Percentiles rank a stretch among this genome's conserved stretches.
Conservation (phyloP, 1,284 basidiomycete genomes). For the Phaffia rhodozyma region DNA sequence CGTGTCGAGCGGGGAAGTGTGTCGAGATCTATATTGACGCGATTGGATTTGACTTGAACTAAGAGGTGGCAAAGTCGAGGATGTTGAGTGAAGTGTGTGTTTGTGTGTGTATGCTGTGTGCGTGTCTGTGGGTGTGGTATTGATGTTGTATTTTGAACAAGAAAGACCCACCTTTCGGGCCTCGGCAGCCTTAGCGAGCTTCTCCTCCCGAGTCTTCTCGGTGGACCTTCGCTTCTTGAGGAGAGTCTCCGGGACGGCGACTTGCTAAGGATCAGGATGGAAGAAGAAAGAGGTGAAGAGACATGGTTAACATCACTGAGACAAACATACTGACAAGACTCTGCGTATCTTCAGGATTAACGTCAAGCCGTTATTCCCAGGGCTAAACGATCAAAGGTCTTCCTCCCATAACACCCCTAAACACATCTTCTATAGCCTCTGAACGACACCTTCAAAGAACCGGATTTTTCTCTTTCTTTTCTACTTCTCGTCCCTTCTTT, state of each 20-base stretch:
- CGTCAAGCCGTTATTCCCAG: background rate
- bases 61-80: background rate
- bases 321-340: background rate
- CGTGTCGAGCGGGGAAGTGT: too few species aligned
- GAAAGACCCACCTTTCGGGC: constrained; percentile 75
- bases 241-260: constrained; percentile 95
- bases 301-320: background rate
- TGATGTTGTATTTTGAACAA: background rate
- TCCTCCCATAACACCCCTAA: too few species aligned
- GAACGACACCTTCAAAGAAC: constrained; percentile 9
- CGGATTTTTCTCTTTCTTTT: background rate
- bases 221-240: constrained; percentile 99
- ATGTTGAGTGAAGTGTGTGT: background rate
- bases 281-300: background rate
- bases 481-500: background rate
- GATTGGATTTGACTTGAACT: background rate
- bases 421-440: background rate
- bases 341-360: background rate
- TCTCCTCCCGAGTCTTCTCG: constrained; percentile 94
- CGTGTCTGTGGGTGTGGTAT: background rate
- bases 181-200: constrained; percentile 68
- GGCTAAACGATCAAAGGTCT: background rate
- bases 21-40: background rate
- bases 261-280: constrained; percentile 24
- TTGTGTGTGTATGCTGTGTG: background rate